Evolutionary conservation across 345 rosid species (phyloP).

Genomic region (Populus pruinosa): DNA sequence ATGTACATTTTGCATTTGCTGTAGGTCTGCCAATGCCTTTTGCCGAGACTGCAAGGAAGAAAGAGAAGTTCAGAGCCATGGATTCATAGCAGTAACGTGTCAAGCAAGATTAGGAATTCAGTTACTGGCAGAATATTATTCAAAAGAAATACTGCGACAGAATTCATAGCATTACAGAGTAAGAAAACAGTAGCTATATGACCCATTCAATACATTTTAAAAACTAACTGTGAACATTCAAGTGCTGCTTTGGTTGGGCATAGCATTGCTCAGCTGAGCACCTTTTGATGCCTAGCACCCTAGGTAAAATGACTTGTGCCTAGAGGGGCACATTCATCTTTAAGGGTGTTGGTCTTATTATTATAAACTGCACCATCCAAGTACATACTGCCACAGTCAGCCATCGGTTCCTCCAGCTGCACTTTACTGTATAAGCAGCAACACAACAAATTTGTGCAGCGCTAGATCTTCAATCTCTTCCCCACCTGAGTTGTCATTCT

Average conservation of each 20-base stretch:
- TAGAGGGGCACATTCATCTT: too few relatives aligned
- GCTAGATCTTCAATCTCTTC: not conserved
- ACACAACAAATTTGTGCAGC: not conserved
- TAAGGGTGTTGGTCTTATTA: too few relatives aligned
- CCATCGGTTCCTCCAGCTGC: too few relatives aligned
- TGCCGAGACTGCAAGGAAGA: constrained; percentile 73
- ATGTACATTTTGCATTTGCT: constrained; percentile 71
- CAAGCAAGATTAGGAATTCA: not conserved
- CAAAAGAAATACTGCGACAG: not conserved
- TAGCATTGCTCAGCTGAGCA: too few relatives aligned
- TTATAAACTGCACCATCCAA: too few relatives aligned
- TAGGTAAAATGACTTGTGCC: too few relatives aligned
- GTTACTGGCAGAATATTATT: not conserved
- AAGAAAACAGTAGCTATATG: not conserved
- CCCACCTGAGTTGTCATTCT: not conserved
- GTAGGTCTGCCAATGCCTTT: constrained; percentile 73
- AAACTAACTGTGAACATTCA: not conserved
- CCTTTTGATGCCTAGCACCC: too few relatives aligned
- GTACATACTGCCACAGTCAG: too few relatives aligned
- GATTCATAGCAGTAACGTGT: not conserved
- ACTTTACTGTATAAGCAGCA: too few relatives aligned
- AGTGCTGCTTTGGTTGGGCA: too few relatives aligned
- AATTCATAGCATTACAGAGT: not conserved
- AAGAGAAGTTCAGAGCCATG: constrained; percentile 2
- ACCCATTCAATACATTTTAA: not conserved